phyloP scores from a whole-genome alignment of 2,329 filamentous ascomycete genomes.

The Juglanconis juglandina region DNA sequence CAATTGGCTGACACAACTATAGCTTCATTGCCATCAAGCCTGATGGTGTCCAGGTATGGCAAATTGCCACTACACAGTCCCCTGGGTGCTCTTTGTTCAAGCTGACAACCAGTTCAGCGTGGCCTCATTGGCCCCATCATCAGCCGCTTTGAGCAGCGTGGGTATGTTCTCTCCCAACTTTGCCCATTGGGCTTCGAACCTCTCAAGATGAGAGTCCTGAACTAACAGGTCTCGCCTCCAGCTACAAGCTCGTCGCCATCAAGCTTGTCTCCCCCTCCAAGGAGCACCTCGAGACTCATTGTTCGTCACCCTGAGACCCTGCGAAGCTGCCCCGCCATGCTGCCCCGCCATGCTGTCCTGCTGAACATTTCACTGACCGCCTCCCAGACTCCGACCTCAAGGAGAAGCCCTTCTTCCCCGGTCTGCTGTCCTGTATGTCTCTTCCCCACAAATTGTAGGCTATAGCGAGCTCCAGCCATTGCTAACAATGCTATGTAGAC shows the following conservation, averaged over 20 bases:
- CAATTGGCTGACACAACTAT: constrained; percentile 22
- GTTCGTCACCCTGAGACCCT: constrained; percentile 38
- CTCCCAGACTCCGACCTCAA: constrained; percentile 74
- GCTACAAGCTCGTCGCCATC: constrained; percentile 98
- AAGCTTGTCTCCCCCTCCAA: constrained; percentile 88
- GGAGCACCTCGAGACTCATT: constrained; percentile 98
- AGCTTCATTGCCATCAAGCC: constrained; percentile 99
- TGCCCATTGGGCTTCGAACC: not conserved
- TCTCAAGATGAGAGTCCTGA: constrained; percentile 3
- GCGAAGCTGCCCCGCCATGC: constrained; percentile 17
- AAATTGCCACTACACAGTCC: not conserved
- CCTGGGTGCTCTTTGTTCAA: not conserved
- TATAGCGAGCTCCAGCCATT: not conserved
- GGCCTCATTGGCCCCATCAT: constrained; percentile 98
- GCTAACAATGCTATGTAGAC: constrained; percentile 53
- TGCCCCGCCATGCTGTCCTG: not conserved
- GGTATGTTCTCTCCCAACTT: constrained; percentile 50
- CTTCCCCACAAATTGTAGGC: not conserved
- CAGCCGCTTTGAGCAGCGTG: constrained; percentile 94
- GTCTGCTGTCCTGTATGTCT: constrained; percentile 81
- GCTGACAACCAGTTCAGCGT: constrained; percentile 57
- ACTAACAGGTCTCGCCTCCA: constrained; percentile 31
- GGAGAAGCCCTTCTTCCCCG: constrained; percentile 94
- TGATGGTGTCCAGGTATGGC: constrained; percentile 91
- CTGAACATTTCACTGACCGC: constrained; percentile 26